phyloP scores from a whole-genome alignment of 257 asterid species.

The Salvia rosmarinus region DNA sequence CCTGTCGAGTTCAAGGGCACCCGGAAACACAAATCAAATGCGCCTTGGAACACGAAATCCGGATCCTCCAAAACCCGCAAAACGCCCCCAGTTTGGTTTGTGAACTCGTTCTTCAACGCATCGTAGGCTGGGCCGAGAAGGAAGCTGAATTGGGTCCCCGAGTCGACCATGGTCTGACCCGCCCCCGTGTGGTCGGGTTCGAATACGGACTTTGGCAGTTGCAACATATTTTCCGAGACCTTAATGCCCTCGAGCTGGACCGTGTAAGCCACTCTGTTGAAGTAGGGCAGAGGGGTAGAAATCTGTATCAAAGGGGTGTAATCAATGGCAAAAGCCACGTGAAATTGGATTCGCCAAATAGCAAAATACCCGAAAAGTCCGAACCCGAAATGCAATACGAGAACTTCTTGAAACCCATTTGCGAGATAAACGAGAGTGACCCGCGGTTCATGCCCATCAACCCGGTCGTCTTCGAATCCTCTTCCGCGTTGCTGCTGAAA shows the following conservation, averaged over 20 bases:
- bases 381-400: constrained; percentile 83
- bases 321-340: constrained; percentile 62
- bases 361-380: constrained; percentile 66
- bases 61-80: constrained; percentile 74
- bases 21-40: constrained; percentile 75
- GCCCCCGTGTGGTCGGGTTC: constrained; percentile 96
- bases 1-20: constrained; percentile 42
- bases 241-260: constrained; percentile 82
- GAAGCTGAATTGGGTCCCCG: constrained; percentile 94
- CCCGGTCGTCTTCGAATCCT: constrained; percentile 80
- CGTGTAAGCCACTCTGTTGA: constrained; percentile 81
- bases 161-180: constrained; percentile 97
- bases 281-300: constrained; percentile 78
- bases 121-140: constrained; percentile 81
- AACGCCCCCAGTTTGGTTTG: constrained; percentile 44
- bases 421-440: constrained; percentile 74
- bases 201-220: constrained; percentile 63
- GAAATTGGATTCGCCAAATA: constrained; percentile 68
- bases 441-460: constrained; percentile 97
- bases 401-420: constrained; percentile 78
- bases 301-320: constrained; percentile 79
- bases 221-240: constrained; percentile 55
- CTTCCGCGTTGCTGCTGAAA: constrained; percentile 62
- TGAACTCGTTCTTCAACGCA: constrained; percentile 58
- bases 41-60: constrained; percentile 78